Evolutionary conservation across 2,329 filamentous ascomycete species (phyloP).

Genomic region (Botryotinia convoluta): DNA sequence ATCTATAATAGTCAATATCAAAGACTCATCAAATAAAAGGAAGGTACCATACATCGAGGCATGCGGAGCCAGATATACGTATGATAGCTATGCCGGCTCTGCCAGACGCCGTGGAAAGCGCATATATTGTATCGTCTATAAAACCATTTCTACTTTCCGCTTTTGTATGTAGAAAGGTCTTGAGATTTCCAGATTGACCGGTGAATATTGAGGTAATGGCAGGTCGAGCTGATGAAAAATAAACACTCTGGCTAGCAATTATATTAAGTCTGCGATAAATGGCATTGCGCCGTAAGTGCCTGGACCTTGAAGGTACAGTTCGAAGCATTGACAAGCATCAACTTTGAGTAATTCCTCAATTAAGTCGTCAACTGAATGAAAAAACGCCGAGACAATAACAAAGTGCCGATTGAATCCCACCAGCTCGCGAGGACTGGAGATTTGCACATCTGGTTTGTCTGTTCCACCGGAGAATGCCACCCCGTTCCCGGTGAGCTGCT

Average conservation of each 20-base stretch:
- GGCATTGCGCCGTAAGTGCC: background rate
- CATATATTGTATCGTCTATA: slow-evolving; percentile 70
- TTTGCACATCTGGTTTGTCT: background rate
- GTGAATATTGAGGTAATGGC: too few relatives aligned
- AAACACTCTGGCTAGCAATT: background rate
- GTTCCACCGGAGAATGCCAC: background rate
- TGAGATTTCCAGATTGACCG: background rate
- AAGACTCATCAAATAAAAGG: slow-evolving; percentile 11
- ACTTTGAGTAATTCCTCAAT: background rate
- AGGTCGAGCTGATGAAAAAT: background rate
- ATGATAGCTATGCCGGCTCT: slow-evolving; percentile 89
- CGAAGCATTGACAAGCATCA: slow-evolving; percentile 21
- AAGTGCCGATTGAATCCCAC: background rate
- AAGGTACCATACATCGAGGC: slow-evolving; percentile 54
- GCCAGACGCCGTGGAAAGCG: slow-evolving; percentile 81
- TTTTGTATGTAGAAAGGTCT: background rate
- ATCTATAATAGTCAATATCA: slow-evolving; percentile 47
- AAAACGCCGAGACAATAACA: background rate
- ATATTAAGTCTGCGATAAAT: background rate
- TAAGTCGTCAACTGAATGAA: too few relatives aligned
- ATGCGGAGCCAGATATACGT: slow-evolving; percentile 78
- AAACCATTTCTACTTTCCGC: background rate
- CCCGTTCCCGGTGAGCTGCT: slow-evolving; percentile 3
- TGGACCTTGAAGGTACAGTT: slow-evolving; percentile 6
- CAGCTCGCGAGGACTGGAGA: too few relatives aligned